Conservation (phyloP, 176 grass and related monocot genomes). For the Microstegium vimineum region DNA sequence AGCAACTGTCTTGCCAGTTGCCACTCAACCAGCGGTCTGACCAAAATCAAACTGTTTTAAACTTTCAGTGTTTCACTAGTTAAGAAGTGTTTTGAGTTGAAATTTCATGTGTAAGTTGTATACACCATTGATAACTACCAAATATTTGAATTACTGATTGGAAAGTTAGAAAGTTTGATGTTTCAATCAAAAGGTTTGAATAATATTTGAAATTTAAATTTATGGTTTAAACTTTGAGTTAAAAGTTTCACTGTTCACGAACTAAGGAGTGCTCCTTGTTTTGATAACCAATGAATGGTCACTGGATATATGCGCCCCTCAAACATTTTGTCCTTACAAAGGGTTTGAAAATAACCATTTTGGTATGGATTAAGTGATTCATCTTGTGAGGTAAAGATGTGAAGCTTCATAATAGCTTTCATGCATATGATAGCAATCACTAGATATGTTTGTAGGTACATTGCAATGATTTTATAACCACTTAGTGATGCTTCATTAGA, state of each 20-base stretch:
- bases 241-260: neutral
- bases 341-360: constrained; percentile 13
- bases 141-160: neutral
- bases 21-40: too few relatives aligned
- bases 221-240: neutral
- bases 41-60: too few relatives aligned
- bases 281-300: neutral
- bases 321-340: constrained; percentile 1
- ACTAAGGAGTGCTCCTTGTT: neutral
- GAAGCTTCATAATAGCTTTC: neutral
- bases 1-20: too few relatives aligned
- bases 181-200: neutral
- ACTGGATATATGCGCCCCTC: neutral
- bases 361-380: neutral
- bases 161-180: neutral
- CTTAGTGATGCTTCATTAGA: neutral
- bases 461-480: neutral
- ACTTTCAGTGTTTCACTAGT: neutral
- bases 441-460: neutral
- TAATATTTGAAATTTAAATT: neutral
- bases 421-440: neutral
- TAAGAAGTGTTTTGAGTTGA: neutral
- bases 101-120: neutral
- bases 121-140: neutral
- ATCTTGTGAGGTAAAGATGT: neutral